A percentile compares a stretch with the other conserved stretches of the same genome.
Evolutionary conservation across 192 early-diverging fungal genomes (phyloP).

Genomic region (Thamnidium elegans): DNA sequence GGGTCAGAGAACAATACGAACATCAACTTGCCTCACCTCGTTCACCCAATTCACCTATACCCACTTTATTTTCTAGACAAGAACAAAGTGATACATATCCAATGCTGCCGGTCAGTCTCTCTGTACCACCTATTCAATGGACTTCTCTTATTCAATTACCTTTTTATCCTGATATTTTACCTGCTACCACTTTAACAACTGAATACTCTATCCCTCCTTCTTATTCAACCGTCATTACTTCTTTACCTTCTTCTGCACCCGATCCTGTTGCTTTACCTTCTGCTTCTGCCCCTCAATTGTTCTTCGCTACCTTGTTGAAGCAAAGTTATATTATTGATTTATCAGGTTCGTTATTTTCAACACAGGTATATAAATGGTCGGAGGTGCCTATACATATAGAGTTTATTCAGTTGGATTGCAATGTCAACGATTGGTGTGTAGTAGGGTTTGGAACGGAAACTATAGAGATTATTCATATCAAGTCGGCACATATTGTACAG

Average conservation of each 20-base stretch:
- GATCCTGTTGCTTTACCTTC: slow-evolving; percentile 33
- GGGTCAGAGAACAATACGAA: slow-evolving; percentile 11
- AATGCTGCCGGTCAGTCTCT: slow-evolving; percentile 16
- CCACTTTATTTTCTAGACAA: neutral
- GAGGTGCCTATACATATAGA: slow-evolving; percentile 28
- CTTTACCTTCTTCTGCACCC: slow-evolving; percentile 11
- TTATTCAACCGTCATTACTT: slow-evolving; percentile 28
- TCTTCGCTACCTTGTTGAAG: slow-evolving; percentile 29
- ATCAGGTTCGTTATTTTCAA: slow-evolving; percentile 29
- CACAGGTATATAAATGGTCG: slow-evolving; percentile 24
- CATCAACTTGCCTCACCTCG: neutral
- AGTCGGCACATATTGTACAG: slow-evolving; percentile 20
- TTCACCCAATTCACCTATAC: slow-evolving; percentile 13
- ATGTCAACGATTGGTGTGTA: slow-evolving; percentile 17
- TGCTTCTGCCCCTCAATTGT: slow-evolving; percentile 28
- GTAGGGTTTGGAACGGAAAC: slow-evolving; percentile 28
- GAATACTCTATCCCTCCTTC: slow-evolving; percentile 35
- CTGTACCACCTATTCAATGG: slow-evolving; percentile 25
- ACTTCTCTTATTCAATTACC: slow-evolving; percentile 32
- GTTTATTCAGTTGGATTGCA: slow-evolving; percentile 6
- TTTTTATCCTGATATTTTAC: slow-evolving; percentile 31
- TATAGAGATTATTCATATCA: slow-evolving; percentile 27
- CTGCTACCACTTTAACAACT: slow-evolving; percentile 24
- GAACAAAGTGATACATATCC: neutral
- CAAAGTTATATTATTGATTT: slow-evolving; percentile 36